Percentiles rank a stretch among this genome's conserved stretches.
Evolutionary conservation across 2,329 filamentous ascomycete genomes (phyloP).

Genomic region (Penicillium nordicum): DNA sequence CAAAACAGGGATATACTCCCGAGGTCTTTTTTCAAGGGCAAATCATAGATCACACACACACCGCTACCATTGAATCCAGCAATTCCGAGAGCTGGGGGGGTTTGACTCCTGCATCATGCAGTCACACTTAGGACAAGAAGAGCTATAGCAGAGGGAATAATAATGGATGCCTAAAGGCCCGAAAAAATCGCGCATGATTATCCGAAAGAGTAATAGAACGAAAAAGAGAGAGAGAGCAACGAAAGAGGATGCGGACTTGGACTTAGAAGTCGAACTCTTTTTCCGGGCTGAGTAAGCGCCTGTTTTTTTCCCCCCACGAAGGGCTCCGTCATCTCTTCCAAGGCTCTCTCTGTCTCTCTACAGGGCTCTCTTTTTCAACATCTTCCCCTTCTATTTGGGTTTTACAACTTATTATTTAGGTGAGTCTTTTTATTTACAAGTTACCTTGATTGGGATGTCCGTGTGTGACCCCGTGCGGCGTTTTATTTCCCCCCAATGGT

Average conservation of each 20-base stretch:
- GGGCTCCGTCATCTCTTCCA: background rate
- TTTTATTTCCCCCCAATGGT: constrained; percentile 14
- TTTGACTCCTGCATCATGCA: constrained; percentile 5
- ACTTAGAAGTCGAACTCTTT: background rate
- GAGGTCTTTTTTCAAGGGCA: background rate
- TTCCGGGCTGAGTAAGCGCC: background rate
- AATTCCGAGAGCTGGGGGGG: constrained; percentile 1
- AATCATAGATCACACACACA: constrained; percentile 4
- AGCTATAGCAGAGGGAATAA: background rate
- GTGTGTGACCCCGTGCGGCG: constrained; percentile 9
- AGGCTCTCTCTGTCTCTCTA: background rate
- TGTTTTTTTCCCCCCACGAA: constrained; percentile 2
- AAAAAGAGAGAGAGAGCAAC: background rate
- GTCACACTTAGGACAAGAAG: background rate
- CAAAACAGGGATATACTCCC: background rate
- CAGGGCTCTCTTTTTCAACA: background rate
- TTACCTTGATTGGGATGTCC: background rate
- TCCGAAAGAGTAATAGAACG: background rate
- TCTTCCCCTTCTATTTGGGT: background rate
- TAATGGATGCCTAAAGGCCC: background rate
- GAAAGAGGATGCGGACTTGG: no score
- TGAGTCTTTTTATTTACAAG: constrained; percentile 12
- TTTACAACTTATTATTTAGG: constrained; percentile 4
- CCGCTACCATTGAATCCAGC: constrained; percentile 9
- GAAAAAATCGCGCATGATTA: background rate